phyloP scores from a whole-genome alignment of 2,329 filamentous ascomycete genomes.

The Neospermospora avenae region DNA sequence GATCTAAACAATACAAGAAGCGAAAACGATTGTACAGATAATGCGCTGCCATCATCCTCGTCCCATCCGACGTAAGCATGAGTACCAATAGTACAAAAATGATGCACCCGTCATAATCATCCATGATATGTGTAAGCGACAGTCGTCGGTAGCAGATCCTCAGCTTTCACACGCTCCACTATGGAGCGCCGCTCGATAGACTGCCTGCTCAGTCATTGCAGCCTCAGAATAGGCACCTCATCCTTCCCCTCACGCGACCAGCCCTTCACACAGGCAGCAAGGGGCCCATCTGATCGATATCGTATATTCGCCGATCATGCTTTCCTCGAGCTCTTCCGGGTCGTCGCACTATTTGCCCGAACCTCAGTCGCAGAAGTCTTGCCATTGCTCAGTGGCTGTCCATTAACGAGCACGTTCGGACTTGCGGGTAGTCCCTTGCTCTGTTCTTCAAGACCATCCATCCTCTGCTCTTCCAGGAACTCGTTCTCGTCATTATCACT shows the following conservation, averaged over 20 bases:
- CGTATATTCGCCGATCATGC: constrained; percentile 6
- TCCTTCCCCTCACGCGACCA: neutral
- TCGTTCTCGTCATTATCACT: constrained; percentile 62
- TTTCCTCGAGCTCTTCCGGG: constrained; percentile 23
- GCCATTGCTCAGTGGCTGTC: constrained; percentile 19
- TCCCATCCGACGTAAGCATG: no score
- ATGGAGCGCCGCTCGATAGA: neutral
- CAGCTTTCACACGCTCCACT: neutral
- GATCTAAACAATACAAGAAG: constrained; percentile 24
- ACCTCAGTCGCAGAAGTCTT: constrained; percentile 17
- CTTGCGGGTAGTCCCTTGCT: constrained; percentile 3
- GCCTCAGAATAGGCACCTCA: constrained; percentile 1
- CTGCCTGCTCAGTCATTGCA: neutral
- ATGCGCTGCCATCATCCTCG: neutral
- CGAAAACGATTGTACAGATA: constrained; percentile 18
- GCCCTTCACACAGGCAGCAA: constrained; percentile 9
- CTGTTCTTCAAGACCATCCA: constrained; percentile 21
- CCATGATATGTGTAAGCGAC: constrained; percentile 3
- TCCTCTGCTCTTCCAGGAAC: constrained; percentile 23
- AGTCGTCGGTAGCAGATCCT: neutral
- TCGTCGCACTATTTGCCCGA: constrained; percentile 21
- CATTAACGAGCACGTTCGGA: constrained; percentile 20
- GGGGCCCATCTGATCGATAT: neutral
- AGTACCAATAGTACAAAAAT: neutral
- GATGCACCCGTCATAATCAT: constrained; percentile 1